Evolutionary conservation across 2,329 filamentous ascomycete species (phyloP).

Genomic region (Laburnicola sp.): DNA sequence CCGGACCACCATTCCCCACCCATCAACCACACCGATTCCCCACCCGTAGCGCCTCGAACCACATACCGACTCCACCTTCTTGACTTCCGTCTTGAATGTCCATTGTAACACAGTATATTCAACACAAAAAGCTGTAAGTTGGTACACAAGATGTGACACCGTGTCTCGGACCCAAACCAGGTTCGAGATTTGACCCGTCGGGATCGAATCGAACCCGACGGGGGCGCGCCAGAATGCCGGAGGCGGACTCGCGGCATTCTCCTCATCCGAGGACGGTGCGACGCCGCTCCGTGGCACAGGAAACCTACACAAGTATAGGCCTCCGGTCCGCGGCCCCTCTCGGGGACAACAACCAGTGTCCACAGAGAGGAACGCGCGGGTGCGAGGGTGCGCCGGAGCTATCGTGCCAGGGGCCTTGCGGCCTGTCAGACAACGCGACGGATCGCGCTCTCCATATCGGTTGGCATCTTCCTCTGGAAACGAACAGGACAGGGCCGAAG

Average conservation of each 20-base stretch:
- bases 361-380: neutral
- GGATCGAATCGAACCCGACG: too few species aligned
- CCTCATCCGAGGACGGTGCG: too few species aligned
- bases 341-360: too few species aligned
- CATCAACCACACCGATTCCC: neutral
- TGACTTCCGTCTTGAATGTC: constrained; percentile 1
- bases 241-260: too few species aligned
- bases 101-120: too few species aligned
- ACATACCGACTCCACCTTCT: neutral
- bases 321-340: too few species aligned
- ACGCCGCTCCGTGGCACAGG: too few species aligned
- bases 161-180: neutral
- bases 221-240: too few species aligned
- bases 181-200: neutral
- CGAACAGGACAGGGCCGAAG: constrained; percentile 21
- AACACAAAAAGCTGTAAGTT: neutral
- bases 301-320: too few species aligned
- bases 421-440: constrained; percentile 25
- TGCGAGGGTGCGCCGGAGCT: constrained; percentile 23
- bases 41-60: neutral
- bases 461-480: constrained; percentile 33
- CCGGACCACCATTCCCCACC: constrained; percentile 10
- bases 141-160: neutral
- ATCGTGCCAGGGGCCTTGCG: constrained; percentile 31
- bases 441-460: constrained; percentile 25